Conservation (phyloP, 345 rosid species). For the Diplotaxis tenuifolia region DNA sequence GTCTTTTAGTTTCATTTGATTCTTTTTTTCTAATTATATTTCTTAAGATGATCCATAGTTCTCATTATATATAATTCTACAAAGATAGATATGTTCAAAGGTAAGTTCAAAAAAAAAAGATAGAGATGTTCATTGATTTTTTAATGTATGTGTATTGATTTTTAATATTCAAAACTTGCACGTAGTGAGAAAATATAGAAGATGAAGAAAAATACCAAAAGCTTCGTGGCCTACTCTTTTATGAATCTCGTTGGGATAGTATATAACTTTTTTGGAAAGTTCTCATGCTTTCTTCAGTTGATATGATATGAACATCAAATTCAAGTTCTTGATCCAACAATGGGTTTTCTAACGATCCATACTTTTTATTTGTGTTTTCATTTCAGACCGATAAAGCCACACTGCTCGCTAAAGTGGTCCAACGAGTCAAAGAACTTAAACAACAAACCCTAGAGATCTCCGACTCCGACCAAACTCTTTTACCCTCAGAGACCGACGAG, state of each 20-base stretch:
- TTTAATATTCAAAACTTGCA: constrained; percentile 4
- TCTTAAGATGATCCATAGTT: background rate
- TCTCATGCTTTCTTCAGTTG: constrained; percentile 42
- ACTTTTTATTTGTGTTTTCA: background rate
- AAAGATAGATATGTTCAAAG: too few relatives aligned
- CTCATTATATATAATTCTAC: background rate
- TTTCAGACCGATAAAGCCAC: constrained; percentile 94
- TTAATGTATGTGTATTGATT: background rate
- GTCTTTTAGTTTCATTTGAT: background rate
- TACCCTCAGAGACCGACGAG: constrained; percentile 86
- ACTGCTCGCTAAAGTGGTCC: constrained; percentile 88
- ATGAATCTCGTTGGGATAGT: constrained; percentile 32
- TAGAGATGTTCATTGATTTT: background rate
- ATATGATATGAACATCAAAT: constrained; percentile 17
- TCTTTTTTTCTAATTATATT: background rate
- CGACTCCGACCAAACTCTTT: constrained; percentile 60
- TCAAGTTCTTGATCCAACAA: constrained; percentile 16
- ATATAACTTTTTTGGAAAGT: constrained; percentile 46
- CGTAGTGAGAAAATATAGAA: constrained; percentile 9
- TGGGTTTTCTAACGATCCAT: background rate
- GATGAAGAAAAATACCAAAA: constrained; percentile 27
- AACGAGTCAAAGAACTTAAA: constrained; percentile 83
- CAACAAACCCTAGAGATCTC: constrained; percentile 73
- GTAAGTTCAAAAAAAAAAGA: too few relatives aligned
- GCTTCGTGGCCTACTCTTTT: constrained; percentile 25